Percentiles rank a stretch among this genome's conserved stretches.
phyloP scores from a whole-genome alignment of 305 asterid species.

The Solanum hybrid region DNA sequence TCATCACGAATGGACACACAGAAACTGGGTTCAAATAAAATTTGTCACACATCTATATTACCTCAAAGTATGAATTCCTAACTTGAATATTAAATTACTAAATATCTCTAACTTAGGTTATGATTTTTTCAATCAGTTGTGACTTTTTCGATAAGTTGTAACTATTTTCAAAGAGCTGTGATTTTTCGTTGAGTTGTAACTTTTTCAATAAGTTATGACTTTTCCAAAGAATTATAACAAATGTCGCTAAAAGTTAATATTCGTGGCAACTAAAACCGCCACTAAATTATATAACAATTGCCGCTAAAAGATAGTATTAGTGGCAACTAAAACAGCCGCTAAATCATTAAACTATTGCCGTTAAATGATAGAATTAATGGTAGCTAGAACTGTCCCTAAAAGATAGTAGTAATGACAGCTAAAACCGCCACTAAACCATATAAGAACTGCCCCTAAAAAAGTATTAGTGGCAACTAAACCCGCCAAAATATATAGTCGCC shows the following conservation, averaged over 20 bases:
- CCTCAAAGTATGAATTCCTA: neutral
- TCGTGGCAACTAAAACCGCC: neutral
- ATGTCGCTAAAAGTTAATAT: neutral
- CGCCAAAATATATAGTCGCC: too few relatives aligned
- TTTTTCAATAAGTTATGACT: too few relatives aligned
- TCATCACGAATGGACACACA: neutral
- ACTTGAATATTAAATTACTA: too few relatives aligned
- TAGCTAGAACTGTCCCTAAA: too few relatives aligned
- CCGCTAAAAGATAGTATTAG: too few relatives aligned
- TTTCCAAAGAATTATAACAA: neutral
- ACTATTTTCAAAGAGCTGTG: neutral
- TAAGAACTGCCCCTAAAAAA: too few relatives aligned
- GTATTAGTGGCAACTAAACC: too few relatives aligned
- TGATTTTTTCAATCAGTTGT: neutral
- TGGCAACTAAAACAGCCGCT: neutral
- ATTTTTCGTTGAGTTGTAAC: neutral
- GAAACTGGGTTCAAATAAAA: neutral
- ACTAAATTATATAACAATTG: neutral
- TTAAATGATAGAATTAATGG: neutral
- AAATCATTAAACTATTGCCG: neutral
- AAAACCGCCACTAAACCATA: too few relatives aligned
- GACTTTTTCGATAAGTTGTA: neutral
- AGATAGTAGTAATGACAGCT: too few relatives aligned
- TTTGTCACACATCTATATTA: neutral
- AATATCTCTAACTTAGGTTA: neutral